phyloP scores from a whole-genome alignment of 148 eudicot species.

The Euryodendron excelsum region DNA sequence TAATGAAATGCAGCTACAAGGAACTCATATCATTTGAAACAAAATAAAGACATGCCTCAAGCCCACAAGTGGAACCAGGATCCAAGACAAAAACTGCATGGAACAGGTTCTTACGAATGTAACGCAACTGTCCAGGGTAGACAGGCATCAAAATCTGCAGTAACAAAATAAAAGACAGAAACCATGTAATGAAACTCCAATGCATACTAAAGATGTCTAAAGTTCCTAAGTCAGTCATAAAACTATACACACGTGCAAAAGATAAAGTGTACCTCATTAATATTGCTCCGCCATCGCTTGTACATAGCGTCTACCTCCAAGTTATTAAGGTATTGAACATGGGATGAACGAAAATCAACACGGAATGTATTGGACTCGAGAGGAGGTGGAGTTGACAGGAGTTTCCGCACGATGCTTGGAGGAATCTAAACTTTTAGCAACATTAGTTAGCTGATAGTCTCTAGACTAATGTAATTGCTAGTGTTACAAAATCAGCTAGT shows the following conservation, averaged over 20 bases:
- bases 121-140: constrained; percentile 93
- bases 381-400: constrained; percentile 70
- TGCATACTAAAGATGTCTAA: neutral
- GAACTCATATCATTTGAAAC: constrained; percentile 6
- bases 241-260: neutral
- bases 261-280: constrained; percentile 68
- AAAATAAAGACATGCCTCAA: constrained; percentile 66
- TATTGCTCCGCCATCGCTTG: constrained; percentile 90
- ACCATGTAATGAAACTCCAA: constrained; percentile 2
- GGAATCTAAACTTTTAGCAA: constrained; percentile 62
- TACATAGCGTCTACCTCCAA: constrained; percentile 90
- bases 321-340: constrained; percentile 93
- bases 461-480: constrained; percentile 6
- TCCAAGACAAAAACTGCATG: constrained; percentile 86
- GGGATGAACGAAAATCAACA: constrained; percentile 86
- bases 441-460: constrained; percentile 2
- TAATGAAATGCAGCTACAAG: constrained; percentile 12
- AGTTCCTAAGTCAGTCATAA: neutral
- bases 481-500: neutral
- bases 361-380: constrained; percentile 73
- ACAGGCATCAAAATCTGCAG: constrained; percentile 95
- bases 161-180: constrained; percentile 9
- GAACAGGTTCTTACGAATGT: constrained; percentile 90
- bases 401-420: constrained; percentile 55
- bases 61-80: constrained; percentile 86